Evolutionary conservation across 345 rosid species (phyloP).

Genomic region (Euphorbia lathyris): DNA sequence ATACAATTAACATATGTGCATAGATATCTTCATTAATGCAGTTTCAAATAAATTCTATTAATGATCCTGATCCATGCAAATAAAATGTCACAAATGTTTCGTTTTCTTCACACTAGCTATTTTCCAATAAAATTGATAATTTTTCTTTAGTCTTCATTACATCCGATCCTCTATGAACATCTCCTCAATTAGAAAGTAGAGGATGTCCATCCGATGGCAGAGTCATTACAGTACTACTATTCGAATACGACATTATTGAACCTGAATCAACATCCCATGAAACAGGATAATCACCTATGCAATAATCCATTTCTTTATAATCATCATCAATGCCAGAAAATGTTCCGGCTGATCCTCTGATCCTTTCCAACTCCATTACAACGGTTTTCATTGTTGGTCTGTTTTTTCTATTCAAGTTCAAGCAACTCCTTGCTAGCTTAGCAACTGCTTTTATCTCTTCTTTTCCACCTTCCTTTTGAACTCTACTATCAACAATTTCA

Average conservation of each 20-base stretch:
- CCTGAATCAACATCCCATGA: neutral
- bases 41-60: too few species aligned
- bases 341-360: neutral
- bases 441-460: slow-evolving; percentile 2
- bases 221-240: neutral
- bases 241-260: neutral
- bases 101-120: too few species aligned
- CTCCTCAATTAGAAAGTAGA: neutral
- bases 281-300: neutral
- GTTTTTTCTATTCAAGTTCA: neutral
- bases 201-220: neutral
- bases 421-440: slow-evolving; percentile 1
- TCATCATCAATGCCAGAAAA: neutral
- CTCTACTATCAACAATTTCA: neutral
- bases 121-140: too few species aligned
- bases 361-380: neutral
- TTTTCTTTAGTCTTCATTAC: too few species aligned
- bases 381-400: neutral
- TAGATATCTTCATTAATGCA: too few species aligned
- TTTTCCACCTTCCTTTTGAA: neutral
- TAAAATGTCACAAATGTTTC: too few species aligned
- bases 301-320: neutral
- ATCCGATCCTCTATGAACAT: too few species aligned
- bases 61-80: too few species aligned
- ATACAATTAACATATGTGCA: too few species aligned